phyloP scores from a whole-genome alignment of 352 stramenopile genomes.

The Globisporangium apiculatum region DNA sequence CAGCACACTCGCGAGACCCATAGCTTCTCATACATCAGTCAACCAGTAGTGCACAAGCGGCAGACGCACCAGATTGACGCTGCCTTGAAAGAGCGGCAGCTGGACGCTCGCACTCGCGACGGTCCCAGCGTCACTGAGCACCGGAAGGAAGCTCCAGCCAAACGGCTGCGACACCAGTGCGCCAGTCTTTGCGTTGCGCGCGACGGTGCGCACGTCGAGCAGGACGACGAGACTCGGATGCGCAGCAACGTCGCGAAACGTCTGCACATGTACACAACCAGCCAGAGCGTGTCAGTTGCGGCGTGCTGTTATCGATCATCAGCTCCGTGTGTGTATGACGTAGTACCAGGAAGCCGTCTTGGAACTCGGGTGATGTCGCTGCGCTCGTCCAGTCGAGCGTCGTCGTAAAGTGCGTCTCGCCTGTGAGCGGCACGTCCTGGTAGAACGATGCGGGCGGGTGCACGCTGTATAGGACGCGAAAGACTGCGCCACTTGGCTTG shows the following conservation, averaged over 20 bases:
- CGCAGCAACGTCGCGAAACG: constrained; percentile 27
- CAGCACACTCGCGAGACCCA: neutral
- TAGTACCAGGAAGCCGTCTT: constrained; percentile 45
- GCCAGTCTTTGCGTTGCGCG: constrained; percentile 37
- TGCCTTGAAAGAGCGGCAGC: constrained; percentile 52
- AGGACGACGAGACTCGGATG: constrained; percentile 29
- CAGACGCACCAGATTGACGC: constrained; percentile 46
- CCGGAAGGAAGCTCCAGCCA: constrained; percentile 58
- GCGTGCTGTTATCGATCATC: neutral
- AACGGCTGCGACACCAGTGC: constrained; percentile 34
- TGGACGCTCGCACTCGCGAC: constrained; percentile 38
- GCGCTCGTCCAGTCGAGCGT: constrained; percentile 54
- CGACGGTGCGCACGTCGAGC: constrained; percentile 49
- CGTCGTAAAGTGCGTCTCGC: constrained; percentile 50
- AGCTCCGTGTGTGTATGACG: too few relatives aligned
- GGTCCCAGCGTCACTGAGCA: constrained; percentile 28
- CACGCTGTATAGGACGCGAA: constrained; percentile 48
- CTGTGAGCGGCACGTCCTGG: constrained; percentile 41
- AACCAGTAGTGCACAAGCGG: neutral
- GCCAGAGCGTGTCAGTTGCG: neutral
- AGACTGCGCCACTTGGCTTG: constrained; percentile 31
- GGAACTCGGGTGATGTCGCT: constrained; percentile 45
- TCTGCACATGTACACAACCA: constrained; percentile 15
- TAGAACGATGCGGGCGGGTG: constrained; percentile 59
- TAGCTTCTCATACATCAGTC: neutral